These are phyloP conservation scores for Ocimum tenuiflorum DNA, from an alignment of 257 asterid species.

Conservation along the genomic window DNA sequence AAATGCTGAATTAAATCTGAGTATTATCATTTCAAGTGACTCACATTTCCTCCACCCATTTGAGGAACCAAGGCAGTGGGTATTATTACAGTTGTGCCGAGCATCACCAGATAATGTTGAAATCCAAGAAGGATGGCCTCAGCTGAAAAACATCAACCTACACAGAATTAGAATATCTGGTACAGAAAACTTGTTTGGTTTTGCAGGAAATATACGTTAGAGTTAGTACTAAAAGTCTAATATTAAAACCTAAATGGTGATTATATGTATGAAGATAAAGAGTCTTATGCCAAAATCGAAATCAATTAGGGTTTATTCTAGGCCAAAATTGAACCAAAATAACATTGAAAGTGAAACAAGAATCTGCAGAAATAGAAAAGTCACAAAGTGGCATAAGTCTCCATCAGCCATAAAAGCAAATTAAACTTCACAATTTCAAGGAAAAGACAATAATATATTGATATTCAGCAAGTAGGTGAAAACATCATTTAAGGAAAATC, in stretches of 20 bases:
- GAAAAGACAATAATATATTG: not conserved
- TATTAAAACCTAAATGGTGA: not conserved
- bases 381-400: not conserved
- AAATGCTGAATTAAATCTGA: not conserved
- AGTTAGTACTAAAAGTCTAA: not conserved
- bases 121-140: constrained; percentile 94
- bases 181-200: not conserved
- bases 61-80: constrained; percentile 93
- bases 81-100: constrained; percentile 79
- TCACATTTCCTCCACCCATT: constrained; percentile 98
- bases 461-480: not conserved
- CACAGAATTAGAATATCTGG: constrained; percentile 7
- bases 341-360: not conserved
- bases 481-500: constrained; percentile 2
- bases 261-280: not conserved
- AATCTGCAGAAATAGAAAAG: not conserved
- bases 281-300: not conserved
- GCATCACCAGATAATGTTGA: constrained; percentile 92
- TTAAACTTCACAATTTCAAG: not conserved
- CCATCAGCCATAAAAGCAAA: constrained; percentile 6
- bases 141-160: constrained; percentile 44
- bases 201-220: not conserved
- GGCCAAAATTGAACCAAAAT: not conserved
- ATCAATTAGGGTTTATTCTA: not conserved
- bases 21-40: constrained; percentile 21